Conservation (phyloP, 2,329 filamentous ascomycete species). For the Aspergillus fischeri region DNA sequence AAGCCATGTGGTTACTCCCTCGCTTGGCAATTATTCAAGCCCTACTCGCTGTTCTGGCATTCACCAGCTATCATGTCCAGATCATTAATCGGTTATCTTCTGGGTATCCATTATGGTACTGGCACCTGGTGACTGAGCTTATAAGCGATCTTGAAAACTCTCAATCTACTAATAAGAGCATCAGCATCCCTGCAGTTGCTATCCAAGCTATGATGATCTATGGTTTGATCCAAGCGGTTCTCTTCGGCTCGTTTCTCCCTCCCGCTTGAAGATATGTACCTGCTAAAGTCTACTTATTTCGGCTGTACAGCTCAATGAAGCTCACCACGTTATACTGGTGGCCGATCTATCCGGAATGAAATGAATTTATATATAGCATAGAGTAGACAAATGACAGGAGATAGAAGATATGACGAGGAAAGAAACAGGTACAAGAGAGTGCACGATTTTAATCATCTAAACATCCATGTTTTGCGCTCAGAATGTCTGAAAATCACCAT, state of each 20-base stretch:
- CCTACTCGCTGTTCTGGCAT: conserved; percentile 64
- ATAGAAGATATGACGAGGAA: background rate
- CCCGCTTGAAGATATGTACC: conserved; percentile 58
- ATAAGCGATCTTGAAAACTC: conserved; percentile 18
- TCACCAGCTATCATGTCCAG: conserved; percentile 86
- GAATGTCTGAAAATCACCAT: background rate
- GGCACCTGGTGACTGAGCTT: conserved; percentile 60
- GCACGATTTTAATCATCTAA: background rate
- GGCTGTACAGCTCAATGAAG: background rate
- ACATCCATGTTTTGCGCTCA: background rate
- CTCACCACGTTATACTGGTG: background rate
- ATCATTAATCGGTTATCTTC: conserved; percentile 88
- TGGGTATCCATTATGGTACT: conserved; percentile 85
- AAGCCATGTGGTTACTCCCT: conserved; percentile 32
- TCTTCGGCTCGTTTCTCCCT: conserved; percentile 88
- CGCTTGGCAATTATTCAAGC: conserved; percentile 70
- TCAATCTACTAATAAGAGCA: conserved; percentile 10
- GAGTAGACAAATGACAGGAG: background rate
- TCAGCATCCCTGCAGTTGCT: conserved; percentile 29
- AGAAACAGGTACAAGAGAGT: background rate
- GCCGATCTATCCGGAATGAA: background rate
- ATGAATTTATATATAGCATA: background rate
- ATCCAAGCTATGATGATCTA: conserved; percentile 76
- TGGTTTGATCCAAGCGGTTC: conserved; percentile 70
- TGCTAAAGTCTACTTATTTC: background rate